Evolutionary conservation across 176 grass and related monocot species (phyloP).

Genomic region (Olyra latifolia): DNA sequence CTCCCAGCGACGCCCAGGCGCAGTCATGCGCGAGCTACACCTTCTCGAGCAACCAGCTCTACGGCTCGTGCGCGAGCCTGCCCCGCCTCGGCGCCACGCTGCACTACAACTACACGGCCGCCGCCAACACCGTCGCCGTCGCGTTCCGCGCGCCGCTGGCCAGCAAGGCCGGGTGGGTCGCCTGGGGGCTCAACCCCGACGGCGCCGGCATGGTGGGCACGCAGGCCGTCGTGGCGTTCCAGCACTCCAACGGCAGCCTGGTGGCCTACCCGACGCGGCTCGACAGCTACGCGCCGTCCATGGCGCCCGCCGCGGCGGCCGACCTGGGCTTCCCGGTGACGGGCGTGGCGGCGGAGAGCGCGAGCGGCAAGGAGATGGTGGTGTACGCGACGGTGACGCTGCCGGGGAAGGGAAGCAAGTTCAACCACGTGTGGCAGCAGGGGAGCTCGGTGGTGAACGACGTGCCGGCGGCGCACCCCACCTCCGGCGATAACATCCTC

Average conservation of each 20-base stretch:
- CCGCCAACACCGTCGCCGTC: conserved; percentile 37
- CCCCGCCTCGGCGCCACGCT: conserved; percentile 72
- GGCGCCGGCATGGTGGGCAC: conserved; percentile 71
- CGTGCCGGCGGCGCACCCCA: conserved; percentile 73
- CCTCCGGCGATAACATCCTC: conserved; percentile 64
- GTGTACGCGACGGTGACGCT: conserved; percentile 74
- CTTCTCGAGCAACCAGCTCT: conserved; percentile 61
- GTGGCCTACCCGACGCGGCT: conserved; percentile 69
- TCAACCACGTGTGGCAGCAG: conserved; percentile 82
- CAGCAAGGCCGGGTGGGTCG: conserved; percentile 58
- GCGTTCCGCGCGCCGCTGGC: conserved; percentile 73
- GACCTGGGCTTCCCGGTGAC: conserved; percentile 51
- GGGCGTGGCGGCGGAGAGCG: conserved; percentile 46
- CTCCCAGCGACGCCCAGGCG: not conserved
- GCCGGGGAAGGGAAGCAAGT: conserved; percentile 49
- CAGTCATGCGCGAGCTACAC: conserved; percentile 54
- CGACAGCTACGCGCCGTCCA: conserved; percentile 76
- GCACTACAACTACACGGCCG: conserved; percentile 67
- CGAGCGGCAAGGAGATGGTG: conserved; percentile 54
- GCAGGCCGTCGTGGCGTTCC: conserved; percentile 71
- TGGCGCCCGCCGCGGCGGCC: conserved; percentile 37
- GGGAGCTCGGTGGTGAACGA: conserved; percentile 57
- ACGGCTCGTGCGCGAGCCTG: conserved; percentile 64
- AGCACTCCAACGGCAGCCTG: conserved; percentile 64
- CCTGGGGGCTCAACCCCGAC: conserved; percentile 82